A percentile compares a stretch with the other conserved stretches of the same genome.
Conservation (phyloP, 306 rosid species). For the Alnus glutinosa region DNA sequence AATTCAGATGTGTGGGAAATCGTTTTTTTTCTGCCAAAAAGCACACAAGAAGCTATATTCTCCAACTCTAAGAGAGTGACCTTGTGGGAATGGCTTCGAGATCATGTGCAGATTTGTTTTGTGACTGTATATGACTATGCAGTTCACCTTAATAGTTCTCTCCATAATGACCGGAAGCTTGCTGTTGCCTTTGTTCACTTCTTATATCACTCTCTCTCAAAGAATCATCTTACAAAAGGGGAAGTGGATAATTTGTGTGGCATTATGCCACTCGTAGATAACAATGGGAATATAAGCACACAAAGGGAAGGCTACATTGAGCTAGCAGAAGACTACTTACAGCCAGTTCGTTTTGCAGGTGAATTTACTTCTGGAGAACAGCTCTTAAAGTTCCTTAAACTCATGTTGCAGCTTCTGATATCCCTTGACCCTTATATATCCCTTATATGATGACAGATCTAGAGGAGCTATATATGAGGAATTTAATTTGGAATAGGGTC, state of each 20-base stretch:
- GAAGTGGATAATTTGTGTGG: slow-evolving; percentile 29
- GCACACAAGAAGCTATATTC: slow-evolving; percentile 48
- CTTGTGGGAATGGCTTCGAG: slow-evolving; percentile 48
- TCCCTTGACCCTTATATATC: slow-evolving; percentile 46
- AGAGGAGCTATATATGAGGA: no score
- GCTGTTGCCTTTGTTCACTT: slow-evolving; percentile 53
- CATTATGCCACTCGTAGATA: slow-evolving; percentile 64
- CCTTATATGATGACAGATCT: no score
- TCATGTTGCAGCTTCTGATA: slow-evolving; percentile 50
- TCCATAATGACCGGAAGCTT: slow-evolving; percentile 14
- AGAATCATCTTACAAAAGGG: slow-evolving; percentile 7
- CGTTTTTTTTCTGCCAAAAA: slow-evolving; percentile 52
- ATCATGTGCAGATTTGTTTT: slow-evolving; percentile 18
- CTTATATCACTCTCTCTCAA: slow-evolving; percentile 45
- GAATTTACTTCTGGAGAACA: slow-evolving; percentile 10
- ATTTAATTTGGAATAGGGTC: no score
- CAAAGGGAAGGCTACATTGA: slow-evolving; percentile 45
- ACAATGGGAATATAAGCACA: slow-evolving; percentile 34
- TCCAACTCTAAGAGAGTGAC: neutral
- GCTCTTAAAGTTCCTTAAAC: slow-evolving; percentile 44
- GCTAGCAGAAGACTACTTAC: slow-evolving; percentile 52
- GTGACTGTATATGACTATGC: slow-evolving; percentile 39
- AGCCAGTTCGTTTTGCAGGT: slow-evolving; percentile 34
- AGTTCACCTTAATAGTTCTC: slow-evolving; percentile 3
- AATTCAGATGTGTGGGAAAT: slow-evolving; percentile 32